Base-by-base conservation (phyloP, 192 early-diverging fungal species). In the Backusella westeae region DNA sequence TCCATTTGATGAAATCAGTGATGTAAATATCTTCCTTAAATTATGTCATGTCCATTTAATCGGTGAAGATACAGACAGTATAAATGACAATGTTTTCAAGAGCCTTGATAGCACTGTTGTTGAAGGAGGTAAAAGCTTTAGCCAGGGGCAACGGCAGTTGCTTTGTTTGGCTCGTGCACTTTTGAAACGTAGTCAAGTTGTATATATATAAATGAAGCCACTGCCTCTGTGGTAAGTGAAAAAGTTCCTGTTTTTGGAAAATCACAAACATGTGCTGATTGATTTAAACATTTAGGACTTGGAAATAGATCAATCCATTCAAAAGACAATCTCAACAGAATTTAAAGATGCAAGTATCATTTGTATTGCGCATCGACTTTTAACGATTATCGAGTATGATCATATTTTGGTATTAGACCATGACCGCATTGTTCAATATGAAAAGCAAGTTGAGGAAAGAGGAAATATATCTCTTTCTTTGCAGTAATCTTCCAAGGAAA, bases 191-290 rank as follows among this genome's bases (percentile, higher is more conserved):
- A 83, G 85, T 63, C 83, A 83, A 63, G 72, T 95, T 21, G 90
- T 96, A 42, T 85, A 95, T 85, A 95, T 34, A 87, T 95, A 85
- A 93, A 96, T 76, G 95, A 96, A 79, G 96, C 96, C 1, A 98
- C 97, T 0, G 96, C 96, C 6, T 90, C 89, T 1, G 93, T 98
- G 6, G 36, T 38, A 38, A 38, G 36, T 38, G 9, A 38, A 38
- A 8, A 38, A 38, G 0, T 38, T 0, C 36, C 8, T 36, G 4
- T 36, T 36, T 36, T 35, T 35, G 1, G 5, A 38, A 38, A 38
- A 38, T 38, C 0, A 38, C 1, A 38, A 23, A 23, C 23, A 23
- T 23, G 23, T 38, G 9, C 36, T 38, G 8, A 36, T 36, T 36
- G 36, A 38, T 38, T 38, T 38, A 38, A 38, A 38, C 36, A 38